A percentile compares a stretch with the other conserved stretches of the same genome.
phyloP scores from a whole-genome alignment of 768 basidiomycete species.

The Phylloporus arenicola region DNA sequence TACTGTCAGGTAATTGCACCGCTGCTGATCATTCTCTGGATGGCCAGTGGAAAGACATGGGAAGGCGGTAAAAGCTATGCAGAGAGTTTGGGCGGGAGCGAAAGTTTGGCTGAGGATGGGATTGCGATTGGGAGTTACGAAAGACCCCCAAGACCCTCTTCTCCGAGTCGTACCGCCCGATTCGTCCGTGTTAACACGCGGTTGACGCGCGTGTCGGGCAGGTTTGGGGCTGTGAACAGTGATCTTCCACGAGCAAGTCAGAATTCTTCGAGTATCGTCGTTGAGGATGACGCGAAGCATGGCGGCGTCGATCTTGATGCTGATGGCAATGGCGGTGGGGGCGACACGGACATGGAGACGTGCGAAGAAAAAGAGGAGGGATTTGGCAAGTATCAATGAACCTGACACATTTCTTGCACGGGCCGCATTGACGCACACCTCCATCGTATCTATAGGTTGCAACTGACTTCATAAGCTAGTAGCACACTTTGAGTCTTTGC shows the following conservation, averaged over 20 bases:
- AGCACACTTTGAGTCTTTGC: background rate
- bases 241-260: background rate
- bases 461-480: background rate
- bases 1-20: slow-evolving; percentile 20
- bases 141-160: background rate
- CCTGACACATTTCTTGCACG: background rate
- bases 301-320: background rate
- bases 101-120: background rate
- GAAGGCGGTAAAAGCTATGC: background rate
- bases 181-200: background rate
- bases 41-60: slow-evolving; percentile 21
- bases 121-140: background rate
- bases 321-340: background rate
- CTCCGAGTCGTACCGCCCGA: background rate
- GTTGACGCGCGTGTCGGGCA: background rate
- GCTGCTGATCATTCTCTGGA: slow-evolving; percentile 24
- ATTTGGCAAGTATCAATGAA: background rate
- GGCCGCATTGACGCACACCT: background rate
- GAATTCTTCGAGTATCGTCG: background rate
- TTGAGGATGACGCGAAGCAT: background rate
- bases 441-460: background rate
- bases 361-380: background rate
- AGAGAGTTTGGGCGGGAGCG: background rate
- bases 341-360: background rate
- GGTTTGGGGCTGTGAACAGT: background rate